Conservation (phyloP, 1,284 basidiomycete species). For the Vanrija sp. region DNA sequence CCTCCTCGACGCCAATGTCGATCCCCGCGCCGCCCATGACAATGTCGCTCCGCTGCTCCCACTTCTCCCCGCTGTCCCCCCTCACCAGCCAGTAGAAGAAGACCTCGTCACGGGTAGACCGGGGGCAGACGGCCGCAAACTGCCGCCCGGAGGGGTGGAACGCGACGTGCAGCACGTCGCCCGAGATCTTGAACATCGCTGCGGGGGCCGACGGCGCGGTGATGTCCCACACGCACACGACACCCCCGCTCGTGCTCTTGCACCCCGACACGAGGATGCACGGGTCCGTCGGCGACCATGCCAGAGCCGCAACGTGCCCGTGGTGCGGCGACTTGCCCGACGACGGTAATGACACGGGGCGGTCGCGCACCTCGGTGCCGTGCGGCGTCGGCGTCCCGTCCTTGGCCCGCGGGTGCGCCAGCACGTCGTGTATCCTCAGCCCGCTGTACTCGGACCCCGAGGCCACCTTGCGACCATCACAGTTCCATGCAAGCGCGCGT, state of each 20-base stretch:
- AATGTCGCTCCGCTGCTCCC: conserved; percentile 36
- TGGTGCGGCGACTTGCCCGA: conserved; percentile 31
- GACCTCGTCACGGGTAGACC: conserved; percentile 31
- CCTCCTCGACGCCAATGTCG: conserved; percentile 38
- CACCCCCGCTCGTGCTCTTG: conserved; percentile 21
- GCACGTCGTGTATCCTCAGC: conserved; percentile 26
- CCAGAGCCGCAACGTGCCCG: conserved; percentile 35
- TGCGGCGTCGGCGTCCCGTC: not conserved
- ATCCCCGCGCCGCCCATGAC: conserved; percentile 26
- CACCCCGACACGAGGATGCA: conserved; percentile 37
- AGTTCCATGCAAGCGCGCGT: conserved; percentile 24
- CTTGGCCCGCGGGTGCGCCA: conserved; percentile 1
- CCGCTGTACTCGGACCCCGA: conserved; percentile 28
- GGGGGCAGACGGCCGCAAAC: conserved; percentile 38
- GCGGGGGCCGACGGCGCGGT: conserved; percentile 13
- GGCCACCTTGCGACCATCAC: conserved; percentile 25
- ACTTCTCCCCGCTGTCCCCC: conserved; percentile 20
- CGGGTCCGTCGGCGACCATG: conserved; percentile 39
- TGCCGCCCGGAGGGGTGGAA: conserved; percentile 41
- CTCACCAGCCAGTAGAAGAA: conserved; percentile 29
- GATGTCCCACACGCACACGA: conserved; percentile 39
- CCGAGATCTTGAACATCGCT: conserved; percentile 30
- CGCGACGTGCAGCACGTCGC: conserved; percentile 37
- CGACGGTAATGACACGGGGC: conserved; percentile 7
- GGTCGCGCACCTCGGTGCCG: not conserved